Evolutionary conservation across 2,329 filamentous ascomycete species (phyloP), one percentile per base, ranked within the genome.

Genomic region (Aspergillus ustus): DNA sequence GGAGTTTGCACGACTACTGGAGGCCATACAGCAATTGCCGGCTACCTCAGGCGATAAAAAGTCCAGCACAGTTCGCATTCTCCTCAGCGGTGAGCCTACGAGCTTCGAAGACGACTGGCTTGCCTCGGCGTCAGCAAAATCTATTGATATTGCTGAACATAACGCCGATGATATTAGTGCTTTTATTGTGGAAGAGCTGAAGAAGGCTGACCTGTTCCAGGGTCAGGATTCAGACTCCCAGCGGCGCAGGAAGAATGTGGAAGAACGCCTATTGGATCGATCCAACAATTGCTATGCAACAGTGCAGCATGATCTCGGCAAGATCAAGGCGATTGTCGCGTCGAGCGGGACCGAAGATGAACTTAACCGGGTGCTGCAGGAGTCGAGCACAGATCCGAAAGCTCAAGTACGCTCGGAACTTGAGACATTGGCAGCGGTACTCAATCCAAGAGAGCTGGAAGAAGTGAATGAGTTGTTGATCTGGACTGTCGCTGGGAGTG

Each of bases 381-480:
- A 55, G 11, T 50, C 57, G 2, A 55, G 51, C 34, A 55, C 57
- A 7, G 57, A 60, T 13, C 57, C 57, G 2, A 48, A 43, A 17
- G 51, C 44, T 0, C 28, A 31, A 22, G 51, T 60, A 11, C 52
- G 51, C 19, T 55, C 52, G 13, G 57, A 60, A 7, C 9, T 60
- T 6, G 51, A 55, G 13, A 51, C 51, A 44, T 20, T 60, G 8
- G 57, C 51, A 31, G 43, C 57, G 2, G 29, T 52, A 2, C 58
- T 60, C 31, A 60, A 60, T 5, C 52, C 58, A 1, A 45, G 52
- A 13, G 58, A 60, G 52, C 19, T 60, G 7, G 58, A 60, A 20
- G 58, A 60, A 29, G 37, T 60, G 22, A 56, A 60, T n/a, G 58
- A 60, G 34, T 25, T 60, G 34, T 22, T 60, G 17, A 54, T 60